Evolutionary conservation across 352 stramenopile species (phyloP), one percentile per base, ranked within the genome.

Genomic region (Phytophthora meadii): DNA sequence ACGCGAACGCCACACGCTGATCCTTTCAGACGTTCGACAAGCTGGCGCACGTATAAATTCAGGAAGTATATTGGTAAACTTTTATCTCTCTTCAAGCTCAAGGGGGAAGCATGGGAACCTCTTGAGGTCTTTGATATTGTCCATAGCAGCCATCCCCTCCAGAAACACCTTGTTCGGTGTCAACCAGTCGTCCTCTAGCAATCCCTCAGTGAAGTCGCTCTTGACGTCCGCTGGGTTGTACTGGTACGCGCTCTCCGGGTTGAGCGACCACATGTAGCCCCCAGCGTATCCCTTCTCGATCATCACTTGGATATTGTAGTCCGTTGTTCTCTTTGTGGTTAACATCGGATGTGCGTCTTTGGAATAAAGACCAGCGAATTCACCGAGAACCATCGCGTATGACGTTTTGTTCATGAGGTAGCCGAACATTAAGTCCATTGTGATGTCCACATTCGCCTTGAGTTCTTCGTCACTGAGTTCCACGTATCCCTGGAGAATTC

Each of bases 181-280:
- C 6, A 90, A 60, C 82, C 82, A 92, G 61, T 92, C 82, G 50
- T 92, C 80, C 8, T 74, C 55, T 25, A 92, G 63, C 58, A 92
- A 1, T 80, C 82, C 27, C 53, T 92, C 82, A 0, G 79, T 90
- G 58, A 91, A 92, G 0, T 57, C 57, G 27, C 78, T 80, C 49
- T 74, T 80, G 15, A 58, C 84, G 53, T 90, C 81, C 8, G 83
- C 77, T 0, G 84, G 84, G 45, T 92, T 92, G 72, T 75, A 90
- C 65, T 88, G 76, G 68, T 92, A 92, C 47, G 80, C 84, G 66
- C 75, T 87, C 70, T 90, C 84, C 0, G 84, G 84, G 44, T 92
- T 92, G 3, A 92, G 66, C 12, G 82, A 90, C 84, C 84, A 92
- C 80, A 92, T 89, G 63, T 88, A 92, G 3, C 80, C 82, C 17